phyloP scores from a whole-genome alignment of 345 rosid species.

The Salix viminalis region DNA sequence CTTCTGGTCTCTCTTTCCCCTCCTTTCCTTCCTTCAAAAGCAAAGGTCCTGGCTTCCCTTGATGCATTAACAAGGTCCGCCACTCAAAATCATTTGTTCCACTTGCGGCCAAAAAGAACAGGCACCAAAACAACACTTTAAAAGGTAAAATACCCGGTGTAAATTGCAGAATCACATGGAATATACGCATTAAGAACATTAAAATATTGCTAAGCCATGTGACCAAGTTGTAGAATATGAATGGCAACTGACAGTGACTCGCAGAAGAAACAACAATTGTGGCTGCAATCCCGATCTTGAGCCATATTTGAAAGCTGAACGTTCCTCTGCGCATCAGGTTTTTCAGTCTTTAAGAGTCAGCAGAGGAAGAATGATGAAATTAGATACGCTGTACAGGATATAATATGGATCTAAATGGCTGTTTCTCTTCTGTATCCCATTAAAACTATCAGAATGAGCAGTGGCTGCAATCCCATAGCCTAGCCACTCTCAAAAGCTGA shows the following conservation, averaged over 20 bases:
- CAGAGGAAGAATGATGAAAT: not conserved
- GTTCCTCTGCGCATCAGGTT: not conserved
- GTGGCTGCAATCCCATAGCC: conserved; percentile 23
- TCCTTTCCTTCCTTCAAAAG: too few species aligned
- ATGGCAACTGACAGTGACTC: not conserved
- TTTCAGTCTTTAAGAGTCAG: not conserved
- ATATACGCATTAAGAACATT: not conserved
- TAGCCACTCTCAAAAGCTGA: conserved; percentile 17
- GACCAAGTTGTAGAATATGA: not conserved
- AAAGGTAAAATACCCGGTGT: not conserved
- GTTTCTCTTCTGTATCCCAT: not conserved
- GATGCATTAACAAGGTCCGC: too few species aligned
- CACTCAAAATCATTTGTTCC: too few species aligned
- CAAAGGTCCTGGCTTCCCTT: too few species aligned
- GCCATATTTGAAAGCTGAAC: conserved; percentile 5
- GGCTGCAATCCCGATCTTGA: conserved; percentile 11
- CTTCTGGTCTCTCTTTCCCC: too few species aligned
- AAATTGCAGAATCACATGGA: not conserved
- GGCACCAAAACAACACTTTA: not conserved
- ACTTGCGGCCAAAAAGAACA: not conserved
- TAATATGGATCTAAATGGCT: not conserved
- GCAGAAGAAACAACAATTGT: not conserved
- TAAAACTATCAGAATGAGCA: not conserved
- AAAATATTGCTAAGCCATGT: not conserved
- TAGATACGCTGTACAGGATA: not conserved